Conservation (phyloP, 2,329 filamentous ascomycete species). For the Pezicula neosporulosa region DNA sequence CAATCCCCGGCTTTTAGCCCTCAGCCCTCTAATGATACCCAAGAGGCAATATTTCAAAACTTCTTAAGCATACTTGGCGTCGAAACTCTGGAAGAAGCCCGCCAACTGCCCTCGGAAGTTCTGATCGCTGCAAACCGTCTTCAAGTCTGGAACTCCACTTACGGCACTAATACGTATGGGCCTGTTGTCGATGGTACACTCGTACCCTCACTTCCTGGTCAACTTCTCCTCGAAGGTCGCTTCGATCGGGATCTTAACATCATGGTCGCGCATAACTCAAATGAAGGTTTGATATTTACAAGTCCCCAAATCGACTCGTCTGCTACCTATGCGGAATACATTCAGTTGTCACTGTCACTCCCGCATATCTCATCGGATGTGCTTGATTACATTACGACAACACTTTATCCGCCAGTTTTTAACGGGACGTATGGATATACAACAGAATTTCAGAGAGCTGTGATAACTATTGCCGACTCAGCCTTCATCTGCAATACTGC, state of each 20-base stretch:
- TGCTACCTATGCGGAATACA: slow-evolving; percentile 7
- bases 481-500: slow-evolving; percentile 46
- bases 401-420: slow-evolving; percentile 1
- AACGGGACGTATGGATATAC: slow-evolving; percentile 2
- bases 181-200: slow-evolving; percentile 47
- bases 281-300: slow-evolving; percentile 39
- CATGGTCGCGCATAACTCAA: slow-evolving; percentile 41
- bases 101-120: slow-evolving; percentile 5
- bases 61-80: slow-evolving; percentile 22
- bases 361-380: background rate
- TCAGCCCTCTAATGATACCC: slow-evolving; percentile 4
- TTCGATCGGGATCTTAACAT: slow-evolving; percentile 41
- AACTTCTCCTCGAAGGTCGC: slow-evolving; percentile 37
- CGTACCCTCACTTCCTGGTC: slow-evolving; percentile 41
- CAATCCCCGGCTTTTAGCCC: slow-evolving; percentile 23
- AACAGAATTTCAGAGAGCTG: slow-evolving; percentile 36
- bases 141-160: background rate
- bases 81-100: background rate
- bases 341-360: background rate
- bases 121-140: slow-evolving; percentile 5
- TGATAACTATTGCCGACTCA: slow-evolving; percentile 37
- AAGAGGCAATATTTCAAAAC: slow-evolving; percentile 15
- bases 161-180: slow-evolving; percentile 25
- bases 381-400: background rate
- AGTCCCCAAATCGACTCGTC: slow-evolving; percentile 24